Evolutionary conservation across 352 stramenopile genomes (phyloP), one percentile per base, ranked within the genome.

Genomic region (Globisporangium alternatum): DNA sequence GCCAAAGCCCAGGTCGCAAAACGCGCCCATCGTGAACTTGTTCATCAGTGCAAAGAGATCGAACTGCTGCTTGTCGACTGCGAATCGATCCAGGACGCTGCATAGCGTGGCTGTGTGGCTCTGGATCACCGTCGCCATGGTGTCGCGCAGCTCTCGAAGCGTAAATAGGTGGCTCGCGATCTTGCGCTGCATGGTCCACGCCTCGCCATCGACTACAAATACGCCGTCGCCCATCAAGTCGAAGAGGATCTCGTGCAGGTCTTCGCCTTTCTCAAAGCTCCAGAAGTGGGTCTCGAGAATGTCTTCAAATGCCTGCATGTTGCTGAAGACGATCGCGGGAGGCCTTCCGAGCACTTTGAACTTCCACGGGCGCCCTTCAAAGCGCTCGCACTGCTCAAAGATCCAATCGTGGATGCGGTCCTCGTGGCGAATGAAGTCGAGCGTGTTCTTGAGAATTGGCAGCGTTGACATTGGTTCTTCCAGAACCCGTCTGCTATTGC

Each of bases 1-100:
- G 21, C 71, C 74, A 64, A 82, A 82, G 13, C 57, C 74, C 17
- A 79, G 71, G 17, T 73, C 37, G 6, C 62, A 56, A 48, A 81
- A 81, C 31, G 57, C 13, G 1, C 54, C 25, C 45, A 67, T 68
- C 22, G 67, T 51, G 53, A 70, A 72, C 54, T n/a, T 21, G 47
- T 56, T 67, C 10, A 63, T 19, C 35, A 62, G 21, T 49, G 43
- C 39, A 30, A 51, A 66, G 15, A 59, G 9, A 30, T 66, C 49
- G 9, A 57, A 39, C 8, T 55, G 12, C 8, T 48, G 22, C 5
- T 43, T 28, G 10, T 44, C n/a, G 7, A 17, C 30, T 13, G 41
- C 30, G 7, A 28, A 22, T 28, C 37, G 44, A 3, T 39, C 52
- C 28, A 72, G 10, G 39, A 72, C 62, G 17, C 8, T 17, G 8